phyloP scores from a whole-genome alignment of 2,329 filamentous ascomycete species.

The Ophiocordyceps camponoti-floridani region DNA sequence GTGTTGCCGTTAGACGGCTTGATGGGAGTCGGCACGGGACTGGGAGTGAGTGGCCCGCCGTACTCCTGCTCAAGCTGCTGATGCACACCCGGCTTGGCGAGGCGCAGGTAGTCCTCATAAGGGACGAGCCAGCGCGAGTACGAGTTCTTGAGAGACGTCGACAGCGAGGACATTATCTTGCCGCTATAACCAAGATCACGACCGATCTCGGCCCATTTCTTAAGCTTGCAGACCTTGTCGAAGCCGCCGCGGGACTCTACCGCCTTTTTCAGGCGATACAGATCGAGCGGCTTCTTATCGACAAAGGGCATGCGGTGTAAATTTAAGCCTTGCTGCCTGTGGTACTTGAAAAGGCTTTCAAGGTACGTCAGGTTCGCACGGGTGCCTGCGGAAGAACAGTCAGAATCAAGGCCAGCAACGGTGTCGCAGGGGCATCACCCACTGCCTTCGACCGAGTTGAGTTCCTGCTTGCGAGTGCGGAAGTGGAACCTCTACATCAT shows the following conservation, averaged over 20 bases:
- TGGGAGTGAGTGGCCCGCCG: slow-evolving; percentile 76
- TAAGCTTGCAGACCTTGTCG: slow-evolving; percentile 88
- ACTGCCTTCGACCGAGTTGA: slow-evolving; percentile 98
- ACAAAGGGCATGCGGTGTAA: slow-evolving; percentile 90
- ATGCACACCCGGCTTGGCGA: slow-evolving; percentile 90
- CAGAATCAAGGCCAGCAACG: slow-evolving; percentile 1
- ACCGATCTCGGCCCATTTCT: slow-evolving; percentile 98
- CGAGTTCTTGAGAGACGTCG: slow-evolving; percentile 94
- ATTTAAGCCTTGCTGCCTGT: slow-evolving; percentile 90
- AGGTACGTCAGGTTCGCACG: slow-evolving; percentile 92
- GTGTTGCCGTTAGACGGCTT: slow-evolving; percentile 45
- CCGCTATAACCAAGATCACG: slow-evolving; percentile 93
- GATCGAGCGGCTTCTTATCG: slow-evolving; percentile 88
- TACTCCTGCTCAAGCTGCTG: slow-evolving; percentile 88
- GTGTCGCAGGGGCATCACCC: slow-evolving; percentile 18
- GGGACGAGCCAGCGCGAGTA: slow-evolving; percentile 94
- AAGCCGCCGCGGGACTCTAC: slow-evolving; percentile 91
- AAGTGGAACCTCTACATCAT: slow-evolving; percentile 74
- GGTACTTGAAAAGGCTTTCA: slow-evolving; percentile 86
- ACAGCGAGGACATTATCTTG: slow-evolving; percentile 98
- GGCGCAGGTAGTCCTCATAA: slow-evolving; percentile 82
- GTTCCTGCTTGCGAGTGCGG: slow-evolving; percentile 82
- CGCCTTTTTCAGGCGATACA: slow-evolving; percentile 92
- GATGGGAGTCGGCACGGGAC: slow-evolving; percentile 49
- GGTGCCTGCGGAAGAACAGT: slow-evolving; percentile 43